Evolutionary conservation across 2,329 filamentous ascomycete species (phyloP).

Genomic region (Phyllachora maydis): DNA sequence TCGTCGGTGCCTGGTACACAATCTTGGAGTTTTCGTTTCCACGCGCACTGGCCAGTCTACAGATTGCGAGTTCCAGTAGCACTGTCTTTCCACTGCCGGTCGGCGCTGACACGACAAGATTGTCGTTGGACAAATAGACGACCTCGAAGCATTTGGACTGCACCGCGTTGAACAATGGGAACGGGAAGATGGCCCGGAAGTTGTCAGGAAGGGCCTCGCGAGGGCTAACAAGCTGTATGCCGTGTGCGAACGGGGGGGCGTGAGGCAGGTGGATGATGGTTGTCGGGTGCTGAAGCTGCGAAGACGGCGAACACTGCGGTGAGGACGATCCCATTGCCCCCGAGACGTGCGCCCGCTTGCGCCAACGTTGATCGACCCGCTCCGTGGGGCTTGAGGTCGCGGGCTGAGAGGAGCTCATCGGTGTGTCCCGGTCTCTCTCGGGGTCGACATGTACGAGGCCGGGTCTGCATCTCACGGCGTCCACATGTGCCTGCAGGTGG

Average conservation of each 20-base stretch:
- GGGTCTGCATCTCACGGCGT: too few relatives aligned
- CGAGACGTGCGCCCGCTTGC: too few relatives aligned
- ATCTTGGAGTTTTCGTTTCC: conserved; percentile 49
- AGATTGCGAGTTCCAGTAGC: conserved; percentile 65
- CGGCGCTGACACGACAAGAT: conserved; percentile 61
- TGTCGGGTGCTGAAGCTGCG: neutral
- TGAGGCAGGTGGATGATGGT: conserved; percentile 4
- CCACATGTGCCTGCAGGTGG: too few relatives aligned
- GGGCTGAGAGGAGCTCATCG: too few relatives aligned
- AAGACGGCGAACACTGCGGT: neutral
- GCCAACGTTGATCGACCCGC: too few relatives aligned
- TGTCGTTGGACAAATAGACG: conserved; percentile 48
- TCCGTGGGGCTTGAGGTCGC: too few relatives aligned
- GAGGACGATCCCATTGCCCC: too few relatives aligned
- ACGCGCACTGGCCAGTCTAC: conserved; percentile 38
- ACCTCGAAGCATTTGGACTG: conserved; percentile 59
- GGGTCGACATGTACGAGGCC: too few relatives aligned
- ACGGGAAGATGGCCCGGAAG: conserved; percentile 50
- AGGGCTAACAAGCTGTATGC: conserved; percentile 17
- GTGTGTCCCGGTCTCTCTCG: too few relatives aligned
- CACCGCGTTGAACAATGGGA: conserved; percentile 58
- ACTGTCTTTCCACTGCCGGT: conserved; percentile 76
- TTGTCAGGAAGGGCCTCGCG: conserved; percentile 42
- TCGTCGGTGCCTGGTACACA: conserved; percentile 70
- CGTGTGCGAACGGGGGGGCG: conserved; percentile 15